A percentile compares a stretch with the other conserved stretches of the same genome.
Conservation (phyloP, 345 rosid genomes). For the Sapria himalayana region DNA sequence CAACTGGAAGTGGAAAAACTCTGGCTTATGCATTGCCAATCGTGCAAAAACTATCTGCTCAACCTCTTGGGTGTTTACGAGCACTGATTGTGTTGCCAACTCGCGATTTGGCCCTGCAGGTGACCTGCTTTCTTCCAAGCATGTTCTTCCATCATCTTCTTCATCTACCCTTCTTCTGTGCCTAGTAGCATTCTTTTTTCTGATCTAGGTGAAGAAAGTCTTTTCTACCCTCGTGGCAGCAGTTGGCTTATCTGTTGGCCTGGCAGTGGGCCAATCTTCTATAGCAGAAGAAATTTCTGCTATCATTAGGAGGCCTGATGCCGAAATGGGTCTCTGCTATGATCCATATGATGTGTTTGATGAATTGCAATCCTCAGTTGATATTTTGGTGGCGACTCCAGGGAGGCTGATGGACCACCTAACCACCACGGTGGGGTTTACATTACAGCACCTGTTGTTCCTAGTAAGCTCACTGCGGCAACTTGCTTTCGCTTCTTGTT, state of each 20-base stretch:
- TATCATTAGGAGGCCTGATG: slow-evolving; percentile 49
- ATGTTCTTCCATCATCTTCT: background rate
- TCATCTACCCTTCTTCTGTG: background rate
- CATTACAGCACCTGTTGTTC: slow-evolving; percentile 80
- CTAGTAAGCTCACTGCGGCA: slow-evolving; percentile 63
- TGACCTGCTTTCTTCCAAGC: slow-evolving; percentile 2
- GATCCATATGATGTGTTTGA: slow-evolving; percentile 37
- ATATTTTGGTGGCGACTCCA: slow-evolving; percentile 87
- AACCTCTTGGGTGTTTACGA: slow-evolving; percentile 50
- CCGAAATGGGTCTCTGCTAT: slow-evolving; percentile 72
- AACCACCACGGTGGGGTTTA: slow-evolving; percentile 64
- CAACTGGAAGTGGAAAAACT: slow-evolving; percentile 88
- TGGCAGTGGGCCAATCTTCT: slow-evolving; percentile 89
- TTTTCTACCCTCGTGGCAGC: slow-evolving; percentile 79
- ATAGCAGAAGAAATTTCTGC: slow-evolving; percentile 64
- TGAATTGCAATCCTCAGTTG: slow-evolving; percentile 50
- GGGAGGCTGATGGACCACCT: slow-evolving; percentile 99
- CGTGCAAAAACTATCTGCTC: slow-evolving; percentile 47
- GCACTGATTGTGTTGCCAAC: slow-evolving; percentile 86
- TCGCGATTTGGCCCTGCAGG: slow-evolving; percentile 94
- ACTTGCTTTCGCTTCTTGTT: slow-evolving; percentile 1
- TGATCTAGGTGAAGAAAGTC: slow-evolving; percentile 63
- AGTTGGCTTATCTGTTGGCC: slow-evolving; percentile 82
- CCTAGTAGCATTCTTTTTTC: slow-evolving; percentile 4
- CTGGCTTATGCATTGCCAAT: slow-evolving; percentile 81